Evolutionary conservation across 768 basidiomycete genomes (phyloP), one percentile per base, ranked within the genome.

Genomic region (Calocera cornea): DNA sequence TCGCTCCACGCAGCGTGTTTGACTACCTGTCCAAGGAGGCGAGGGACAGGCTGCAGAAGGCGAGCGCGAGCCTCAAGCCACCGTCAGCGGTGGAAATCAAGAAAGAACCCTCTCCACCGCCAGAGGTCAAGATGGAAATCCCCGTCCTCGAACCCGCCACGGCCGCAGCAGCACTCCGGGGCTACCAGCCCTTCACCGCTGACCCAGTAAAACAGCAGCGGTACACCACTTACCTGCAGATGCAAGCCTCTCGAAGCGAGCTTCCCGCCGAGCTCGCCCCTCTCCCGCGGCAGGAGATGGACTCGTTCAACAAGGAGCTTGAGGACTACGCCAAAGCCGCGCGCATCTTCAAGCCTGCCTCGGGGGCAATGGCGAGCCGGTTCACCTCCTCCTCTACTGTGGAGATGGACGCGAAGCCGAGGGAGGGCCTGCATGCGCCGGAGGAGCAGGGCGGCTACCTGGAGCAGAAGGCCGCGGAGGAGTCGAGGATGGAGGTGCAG

Each of bases 11-110:
- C 12, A 97, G 95, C 0, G 84, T 99, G 17, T 97, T 95, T 75
- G 95, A 98, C 50, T 98, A 87, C 74, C 85, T 98, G 75, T 95
- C 97, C 0, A 84, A 88, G 70, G 95, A 94, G 72, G 92, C 95
- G 72, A 84, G 86, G 67, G 94, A 97, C 68, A 87, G 95, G 5
- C 81, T 99, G 17, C 81, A 87, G 72, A 82, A 81, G 31, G 75
- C 83, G 72, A 81, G 7, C 75, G 72, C 64, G n/a, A 60, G 19
- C 22, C 47, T 19, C 64, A 66, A 47, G 71, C 76, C 24, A 63
- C 70, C 11, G 12, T 40, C 60, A 17, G 31, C 24, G n/a, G n/a
- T n/a, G 65, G 31, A 3, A 27, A 66, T 2, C 29, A 60, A 10
- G 64, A 36, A 19, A 50, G 24, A 27, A 29, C 69, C 72, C 24